Base-by-base conservation (phyloP, 2,329 filamentous ascomycete genomes). In the Emmonsiellopsis sp. region DNA sequence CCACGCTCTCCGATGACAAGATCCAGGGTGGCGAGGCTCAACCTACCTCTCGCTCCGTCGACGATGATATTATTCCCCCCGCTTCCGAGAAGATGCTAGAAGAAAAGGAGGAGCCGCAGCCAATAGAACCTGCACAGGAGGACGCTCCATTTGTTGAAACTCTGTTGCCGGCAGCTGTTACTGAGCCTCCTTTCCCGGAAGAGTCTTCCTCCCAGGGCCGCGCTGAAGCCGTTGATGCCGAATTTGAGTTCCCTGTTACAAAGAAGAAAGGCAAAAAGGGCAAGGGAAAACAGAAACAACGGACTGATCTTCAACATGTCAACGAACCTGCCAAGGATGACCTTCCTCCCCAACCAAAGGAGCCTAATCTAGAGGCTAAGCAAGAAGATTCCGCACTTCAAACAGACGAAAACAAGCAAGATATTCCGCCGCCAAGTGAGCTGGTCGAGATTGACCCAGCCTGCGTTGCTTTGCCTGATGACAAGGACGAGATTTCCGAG, bases 341-440 rank as follows among this genome's bases (percentile, higher is more conserved):
- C 2, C 3, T 40, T 51, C 11, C 31, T 8, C 53, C 55, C 39
- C 44, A 57, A 56, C 31, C 42, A 39, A 34, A 60, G 58, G 57
- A 46, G 40, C 42, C 60, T 56, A 27, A 5, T 27, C 21, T 27
- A 27, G 21, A 27, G 21, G 56, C 58, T 53, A 43, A 63, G 52
- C 42, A 59, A 55, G 37, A 54, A 52, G 42, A 57, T 45, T 9
- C 27, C 55, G 14, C 40, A 21, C 27, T 32, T 21, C 11, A n/a
- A 44, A 13, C 6, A 5, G 21, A 40, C 27, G 34, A 21, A 34
- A 27, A 6, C 13, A 34, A 36, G 4, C 7, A 27, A 7, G 27
- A 13, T 33, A 31, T 8, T 42, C 10, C 31, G 37, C 10, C 11
- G 33, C 6, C 27, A 42, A 6, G n/a, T 27, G 31, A 43, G 40